These are phyloP conservation scores for Globisporangium middletonii DNA, from an alignment of 352 stramenopile species.

Conservation along the genomic window DNA sequence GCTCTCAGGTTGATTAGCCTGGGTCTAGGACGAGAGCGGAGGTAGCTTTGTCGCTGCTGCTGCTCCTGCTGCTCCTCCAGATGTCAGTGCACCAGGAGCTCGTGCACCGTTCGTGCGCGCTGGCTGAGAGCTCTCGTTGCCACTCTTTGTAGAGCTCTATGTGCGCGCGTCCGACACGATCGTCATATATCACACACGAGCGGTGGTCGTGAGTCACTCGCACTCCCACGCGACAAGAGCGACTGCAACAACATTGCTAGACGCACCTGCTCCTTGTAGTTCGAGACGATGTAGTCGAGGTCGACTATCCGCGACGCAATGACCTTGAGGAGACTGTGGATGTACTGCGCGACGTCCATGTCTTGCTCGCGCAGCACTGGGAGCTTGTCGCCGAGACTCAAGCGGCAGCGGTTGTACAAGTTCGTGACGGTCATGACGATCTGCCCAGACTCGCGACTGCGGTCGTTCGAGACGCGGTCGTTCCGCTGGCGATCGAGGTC, in stretches of 20 bases:
- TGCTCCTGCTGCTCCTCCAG: neutral
- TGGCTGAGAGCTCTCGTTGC: neutral
- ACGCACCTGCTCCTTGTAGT: slow-evolving; percentile 54
- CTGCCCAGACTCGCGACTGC: slow-evolving; percentile 82
- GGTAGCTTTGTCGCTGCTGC: slow-evolving; percentile 6
- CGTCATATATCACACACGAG: neutral
- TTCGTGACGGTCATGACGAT: slow-evolving; percentile 91
- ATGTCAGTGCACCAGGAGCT: neutral
- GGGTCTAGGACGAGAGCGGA: slow-evolving; percentile 7
- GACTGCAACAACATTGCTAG: neutral
- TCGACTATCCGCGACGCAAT: slow-evolving; percentile 78
- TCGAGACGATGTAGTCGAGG: slow-evolving; percentile 80
- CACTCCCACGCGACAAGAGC: neutral
- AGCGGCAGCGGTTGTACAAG: slow-evolving; percentile 79
- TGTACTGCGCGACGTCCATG: slow-evolving; percentile 69
- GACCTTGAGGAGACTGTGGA: slow-evolving; percentile 70
- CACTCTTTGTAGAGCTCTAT: neutral
- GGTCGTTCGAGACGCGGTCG: slow-evolving; percentile 74
- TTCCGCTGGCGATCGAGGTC: slow-evolving; percentile 77
- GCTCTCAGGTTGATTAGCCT: neutral
- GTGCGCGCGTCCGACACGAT: neutral
- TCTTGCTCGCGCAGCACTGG: slow-evolving; percentile 65
- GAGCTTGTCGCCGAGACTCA: slow-evolving; percentile 73
- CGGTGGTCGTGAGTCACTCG: too few relatives aligned
- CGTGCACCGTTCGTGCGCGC: neutral